A percentile compares a stretch with the other conserved stretches of the same genome.
Evolutionary conservation across 2,329 filamentous ascomycete genomes (phyloP).

Genomic region (Ophiostoma quercus): DNA sequence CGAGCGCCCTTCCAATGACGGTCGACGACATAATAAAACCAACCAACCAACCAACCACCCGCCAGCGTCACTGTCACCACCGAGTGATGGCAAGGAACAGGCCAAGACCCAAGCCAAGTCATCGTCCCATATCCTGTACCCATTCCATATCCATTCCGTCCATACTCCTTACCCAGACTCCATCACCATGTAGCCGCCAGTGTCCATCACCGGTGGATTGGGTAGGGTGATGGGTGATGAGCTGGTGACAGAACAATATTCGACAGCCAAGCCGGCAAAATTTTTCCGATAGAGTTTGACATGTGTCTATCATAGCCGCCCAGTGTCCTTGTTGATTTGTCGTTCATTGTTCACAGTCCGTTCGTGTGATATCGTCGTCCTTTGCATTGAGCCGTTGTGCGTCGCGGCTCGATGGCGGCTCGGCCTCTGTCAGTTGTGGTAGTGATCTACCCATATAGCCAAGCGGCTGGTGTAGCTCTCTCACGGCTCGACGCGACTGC

Average conservation of each 20-base stretch:
- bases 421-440: not conserved
- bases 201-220: not conserved
- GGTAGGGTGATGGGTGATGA: not conserved
- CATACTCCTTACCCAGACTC: not conserved
- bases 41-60: too few species aligned
- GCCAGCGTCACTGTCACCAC: too few species aligned
- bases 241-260: not conserved
- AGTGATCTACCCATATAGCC: not conserved
- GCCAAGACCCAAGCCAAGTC: not conserved
- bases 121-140: not conserved
- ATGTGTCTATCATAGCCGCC: not conserved
- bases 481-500: not conserved
- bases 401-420: not conserved
- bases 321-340: not conserved
- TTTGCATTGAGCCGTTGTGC: not conserved
- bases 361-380: not conserved
- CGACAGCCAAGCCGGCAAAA: not conserved
- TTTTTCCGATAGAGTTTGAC: not conserved
- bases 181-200: not conserved
- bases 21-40: too few species aligned
- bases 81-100: not conserved
- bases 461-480: not conserved
- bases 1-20: too few species aligned
- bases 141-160: not conserved
- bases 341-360: not conserved